Evolutionary conservation across 2,329 filamentous ascomycete genomes (phyloP), one percentile per base, ranked within the genome.

Genomic region (Fusarium agapanthi): DNA sequence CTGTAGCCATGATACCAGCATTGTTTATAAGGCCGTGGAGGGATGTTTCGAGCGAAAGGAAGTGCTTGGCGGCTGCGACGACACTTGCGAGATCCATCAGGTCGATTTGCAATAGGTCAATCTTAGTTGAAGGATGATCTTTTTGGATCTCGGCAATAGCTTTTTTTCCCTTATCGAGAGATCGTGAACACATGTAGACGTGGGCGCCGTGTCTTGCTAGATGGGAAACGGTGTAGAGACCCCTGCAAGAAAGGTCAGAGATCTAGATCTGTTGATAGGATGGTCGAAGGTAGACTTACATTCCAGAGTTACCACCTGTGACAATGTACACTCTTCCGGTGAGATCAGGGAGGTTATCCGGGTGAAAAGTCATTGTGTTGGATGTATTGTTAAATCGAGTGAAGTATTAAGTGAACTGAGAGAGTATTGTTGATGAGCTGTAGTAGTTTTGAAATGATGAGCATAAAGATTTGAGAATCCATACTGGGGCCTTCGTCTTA

Each of bases 1-100:
- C 67, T 0, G 73, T 67, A 6, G 63, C 63, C 73, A 75, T 75
- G 48, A 75, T 72, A 0, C 73, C 73, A 1, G 73, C 73, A 5
- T 72, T 75, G 24, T 74, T 71, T n/a, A 75, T 37, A 3, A 75
- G 67, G 3, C 67, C 61, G 3, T 75, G 68, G 2, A 74, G 26
- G 0, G 12, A 13, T 6, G 65, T 45, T 10, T 74, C 71, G 1
- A 51, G 43, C 0, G 54, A 54, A 15, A 74, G 57, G 11, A 74
- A 74, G 22, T 47, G 45, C n/a, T 72, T 66, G 3, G 72, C 71
- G 2, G 72, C 71, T 3, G 68, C 35, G 5, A 73, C 64, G 0
- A 74, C 67, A 22, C 58, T 50, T 14, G 32, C 9, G 1, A 73
- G 54, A 7, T 63, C 30, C 35, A 65, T 50, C 6, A 69, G 71